Conservation (phyloP, 208 protist species). For the Trypanosoma theileri region DNA sequence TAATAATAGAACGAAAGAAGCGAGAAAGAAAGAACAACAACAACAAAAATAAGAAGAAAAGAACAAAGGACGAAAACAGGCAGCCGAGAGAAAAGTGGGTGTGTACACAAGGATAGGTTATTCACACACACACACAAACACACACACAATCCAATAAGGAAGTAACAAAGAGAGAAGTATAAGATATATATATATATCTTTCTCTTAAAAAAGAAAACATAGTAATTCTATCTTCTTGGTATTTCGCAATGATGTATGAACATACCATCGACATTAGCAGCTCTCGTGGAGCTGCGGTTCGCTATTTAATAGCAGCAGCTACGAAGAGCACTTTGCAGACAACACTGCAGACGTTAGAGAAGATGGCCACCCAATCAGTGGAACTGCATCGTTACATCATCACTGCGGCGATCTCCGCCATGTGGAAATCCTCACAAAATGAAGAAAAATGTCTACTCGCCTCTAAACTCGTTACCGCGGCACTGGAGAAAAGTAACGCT, state of each 20-base stretch:
- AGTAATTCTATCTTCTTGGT: too few relatives aligned
- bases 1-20: not conserved
- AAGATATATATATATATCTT: too few relatives aligned
- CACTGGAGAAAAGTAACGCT: constrained; percentile 67
- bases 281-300: constrained; percentile 66
- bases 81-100: constrained; percentile 4
- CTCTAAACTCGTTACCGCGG: constrained; percentile 51
- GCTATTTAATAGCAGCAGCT: constrained; percentile 67
- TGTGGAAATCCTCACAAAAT: constrained; percentile 28
- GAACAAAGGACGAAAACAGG: not conserved
- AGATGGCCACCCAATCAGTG: constrained; percentile 51
- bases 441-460: constrained; percentile 49
- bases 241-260: constrained; percentile 63
- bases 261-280: constrained; percentile 71
- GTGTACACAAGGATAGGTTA: too few relatives aligned
- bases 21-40: not conserved
- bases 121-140: too few relatives aligned
- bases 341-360: constrained; percentile 65
- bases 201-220: too few relatives aligned
- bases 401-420: constrained; percentile 29
- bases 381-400: constrained; percentile 68
- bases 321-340: constrained; percentile 76
- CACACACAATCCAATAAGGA: not conserved
- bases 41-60: constrained; percentile 10
- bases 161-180: too few relatives aligned